Percentiles rank a stretch among this genome's conserved stretches.
Evolutionary conservation across 1,284 basidiomycete species (phyloP).

Genomic region (Singerocomus inundabilis): DNA sequence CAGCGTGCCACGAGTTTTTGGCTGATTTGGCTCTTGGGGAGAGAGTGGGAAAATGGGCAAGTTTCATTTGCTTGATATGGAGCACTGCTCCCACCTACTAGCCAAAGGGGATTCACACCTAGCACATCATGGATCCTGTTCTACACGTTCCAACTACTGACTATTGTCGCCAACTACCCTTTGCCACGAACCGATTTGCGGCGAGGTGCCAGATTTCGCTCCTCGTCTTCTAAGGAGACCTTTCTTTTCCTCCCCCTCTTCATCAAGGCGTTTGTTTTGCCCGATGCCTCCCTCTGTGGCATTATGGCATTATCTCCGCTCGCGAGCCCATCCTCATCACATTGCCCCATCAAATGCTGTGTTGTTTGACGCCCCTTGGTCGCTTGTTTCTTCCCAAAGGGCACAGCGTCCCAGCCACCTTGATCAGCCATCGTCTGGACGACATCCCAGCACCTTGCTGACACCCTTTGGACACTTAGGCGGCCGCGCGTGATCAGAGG

Average conservation of each 20-base stretch:
- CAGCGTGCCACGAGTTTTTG: conserved; percentile 17
- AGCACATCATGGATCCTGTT: not conserved
- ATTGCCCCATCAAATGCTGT: conserved; percentile 70
- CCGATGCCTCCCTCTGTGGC: conserved; percentile 64
- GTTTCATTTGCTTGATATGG: not conserved
- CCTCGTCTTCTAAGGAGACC: conserved; percentile 6
- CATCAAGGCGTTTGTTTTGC: conserved; percentile 4
- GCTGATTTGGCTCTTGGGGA: conserved; percentile 17
- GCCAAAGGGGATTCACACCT: too few species aligned
- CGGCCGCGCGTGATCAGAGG: conserved; percentile 81
- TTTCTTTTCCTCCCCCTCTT: conserved; percentile 27
- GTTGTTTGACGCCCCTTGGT: conserved; percentile 76
- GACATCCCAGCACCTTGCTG: conserved; percentile 66
- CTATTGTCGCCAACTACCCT: conserved; percentile 2
- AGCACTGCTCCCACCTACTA: not conserved
- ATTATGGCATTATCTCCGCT: conserved; percentile 62
- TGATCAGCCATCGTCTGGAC: conserved; percentile 65
- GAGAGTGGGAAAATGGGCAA: conserved; percentile 35
- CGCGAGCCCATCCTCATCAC: conserved; percentile 51
- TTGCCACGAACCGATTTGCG: conserved; percentile 26
- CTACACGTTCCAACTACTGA: not conserved
- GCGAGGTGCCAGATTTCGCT: conserved; percentile 6
- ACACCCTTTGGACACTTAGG: conserved; percentile 85
- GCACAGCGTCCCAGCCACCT: conserved; percentile 66
- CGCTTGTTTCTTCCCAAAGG: conserved; percentile 57